A percentile compares a stretch with the other conserved stretches of the same genome.
phyloP scores from a whole-genome alignment of 2,329 filamentous ascomycete species.

The Neophaeococcomyces mojaviensis region DNA sequence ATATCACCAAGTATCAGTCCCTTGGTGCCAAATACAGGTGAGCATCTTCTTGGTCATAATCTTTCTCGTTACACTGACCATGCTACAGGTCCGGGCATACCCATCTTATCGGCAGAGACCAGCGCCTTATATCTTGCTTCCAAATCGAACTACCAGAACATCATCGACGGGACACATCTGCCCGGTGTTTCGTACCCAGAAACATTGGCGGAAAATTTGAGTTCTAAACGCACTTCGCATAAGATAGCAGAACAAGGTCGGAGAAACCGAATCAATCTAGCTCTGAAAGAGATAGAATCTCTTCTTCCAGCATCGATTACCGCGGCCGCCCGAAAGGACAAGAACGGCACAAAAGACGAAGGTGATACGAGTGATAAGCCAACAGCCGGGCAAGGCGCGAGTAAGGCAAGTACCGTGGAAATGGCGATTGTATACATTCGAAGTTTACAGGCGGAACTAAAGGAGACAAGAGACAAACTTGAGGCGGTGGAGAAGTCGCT shows the following conservation, averaged over 20 bases:
- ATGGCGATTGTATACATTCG: slow-evolving; percentile 94
- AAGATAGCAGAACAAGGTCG: slow-evolving; percentile 97
- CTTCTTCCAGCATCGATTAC: slow-evolving; percentile 60
- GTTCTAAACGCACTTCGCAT: slow-evolving; percentile 92
- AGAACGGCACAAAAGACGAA: slow-evolving; percentile 22
- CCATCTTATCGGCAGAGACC: slow-evolving; percentile 47
- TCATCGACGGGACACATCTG: slow-evolving; percentile 83
- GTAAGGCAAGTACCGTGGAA: slow-evolving; percentile 96
- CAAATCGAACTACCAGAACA: slow-evolving; percentile 97
- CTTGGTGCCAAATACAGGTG: slow-evolving; percentile 64
- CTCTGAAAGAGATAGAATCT: slow-evolving; percentile 81
- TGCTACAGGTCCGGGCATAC: slow-evolving; percentile 18
- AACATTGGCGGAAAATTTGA: slow-evolving; percentile 84
- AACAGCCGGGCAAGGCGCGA: slow-evolving; percentile 54
- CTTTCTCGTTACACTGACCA: slow-evolving; percentile 21
- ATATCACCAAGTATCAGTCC: slow-evolving; percentile 96
- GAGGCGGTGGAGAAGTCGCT: slow-evolving; percentile 59
- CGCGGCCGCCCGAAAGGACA: slow-evolving; percentile 30
- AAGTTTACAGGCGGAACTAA: slow-evolving; percentile 66
- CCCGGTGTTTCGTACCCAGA: slow-evolving; percentile 87
- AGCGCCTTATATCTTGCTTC: slow-evolving; percentile 74
- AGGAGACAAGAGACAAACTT: slow-evolving; percentile 56
- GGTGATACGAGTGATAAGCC: slow-evolving; percentile 37
- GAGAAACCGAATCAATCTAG: slow-evolving; percentile 89
- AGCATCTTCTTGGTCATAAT: slow-evolving; percentile 24